Conservation (phyloP, 129 eudicot genomes). For the Artemisia annua region DNA sequence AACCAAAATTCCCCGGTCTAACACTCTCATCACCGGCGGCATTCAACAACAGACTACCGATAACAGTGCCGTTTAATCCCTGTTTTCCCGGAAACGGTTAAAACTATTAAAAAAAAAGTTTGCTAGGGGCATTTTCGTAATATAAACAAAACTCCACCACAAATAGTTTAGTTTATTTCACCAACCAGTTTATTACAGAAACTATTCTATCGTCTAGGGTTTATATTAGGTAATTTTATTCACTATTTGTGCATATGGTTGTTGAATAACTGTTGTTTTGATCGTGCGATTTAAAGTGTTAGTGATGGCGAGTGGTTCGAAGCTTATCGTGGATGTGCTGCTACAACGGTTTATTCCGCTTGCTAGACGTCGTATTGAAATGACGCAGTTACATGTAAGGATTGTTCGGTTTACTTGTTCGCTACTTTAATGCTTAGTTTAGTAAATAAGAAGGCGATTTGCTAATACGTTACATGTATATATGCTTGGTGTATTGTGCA, state of each 20-base stretch:
- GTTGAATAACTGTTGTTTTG: conserved; percentile 11
- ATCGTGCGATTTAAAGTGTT: too few species aligned
- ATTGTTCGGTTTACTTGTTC: not conserved
- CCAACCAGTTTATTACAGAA: too few species aligned
- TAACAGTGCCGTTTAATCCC: not conserved
- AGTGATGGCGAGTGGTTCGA: conserved; percentile 60
- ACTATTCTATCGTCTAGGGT: not conserved
- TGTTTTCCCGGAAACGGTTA: not conserved
- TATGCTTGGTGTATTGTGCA: not conserved
- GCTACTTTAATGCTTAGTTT: not conserved
- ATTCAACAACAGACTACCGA: not conserved
- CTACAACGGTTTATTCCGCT: conserved; percentile 91
- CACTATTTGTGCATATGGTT: conserved; percentile 6
- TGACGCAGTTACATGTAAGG: conserved; percentile 78
- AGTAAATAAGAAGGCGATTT: too few species aligned
- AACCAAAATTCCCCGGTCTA: conserved; percentile 2
- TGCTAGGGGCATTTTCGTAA: conserved; percentile 3
- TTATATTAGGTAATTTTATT: conserved; percentile 5
- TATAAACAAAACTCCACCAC: not conserved
- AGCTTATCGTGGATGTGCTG: conserved; percentile 88
- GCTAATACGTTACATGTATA: not conserved
- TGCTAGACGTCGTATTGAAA: conserved; percentile 89
- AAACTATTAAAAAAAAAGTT: not conserved
- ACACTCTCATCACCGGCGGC: conserved; percentile 14
- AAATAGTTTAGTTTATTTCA: too few species aligned